A percentile compares a stretch with the other conserved stretches of the same genome.
These are phyloP conservation scores for Exophiala bonariae DNA, from an alignment of 2,329 filamentous ascomycete genomes.

Conservation along the genomic window DNA sequence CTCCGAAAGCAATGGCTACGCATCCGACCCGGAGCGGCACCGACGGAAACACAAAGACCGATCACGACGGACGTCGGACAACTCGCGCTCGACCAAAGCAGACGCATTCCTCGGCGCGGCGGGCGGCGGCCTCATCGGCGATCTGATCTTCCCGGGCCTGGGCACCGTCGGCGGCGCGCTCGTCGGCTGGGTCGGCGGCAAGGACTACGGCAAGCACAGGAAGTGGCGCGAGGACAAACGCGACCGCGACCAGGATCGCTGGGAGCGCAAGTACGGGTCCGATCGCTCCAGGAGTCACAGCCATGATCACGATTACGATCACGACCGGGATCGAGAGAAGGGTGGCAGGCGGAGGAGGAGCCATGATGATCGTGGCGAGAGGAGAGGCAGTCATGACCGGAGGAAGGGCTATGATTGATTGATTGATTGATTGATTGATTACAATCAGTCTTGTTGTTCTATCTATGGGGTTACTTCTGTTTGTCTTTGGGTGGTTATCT, in stretches of 20 bases:
- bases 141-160: constrained; percentile 29
- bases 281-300: constrained; percentile 21
- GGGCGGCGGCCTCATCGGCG: constrained; percentile 28
- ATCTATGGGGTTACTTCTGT: no score
- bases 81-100: constrained; percentile 24
- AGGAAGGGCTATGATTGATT: no score
- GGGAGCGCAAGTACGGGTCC: constrained; percentile 23
- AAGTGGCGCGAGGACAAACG: constrained; percentile 26
- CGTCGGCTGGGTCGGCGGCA: constrained; percentile 28
- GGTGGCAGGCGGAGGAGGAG: background rate
- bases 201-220: constrained; percentile 28
- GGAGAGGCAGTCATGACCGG: background rate
- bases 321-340: background rate
- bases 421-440: no score
- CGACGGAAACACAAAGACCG: constrained; percentile 22
- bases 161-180: constrained; percentile 30
- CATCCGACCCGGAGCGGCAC: constrained; percentile 28
- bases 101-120: constrained; percentile 29
- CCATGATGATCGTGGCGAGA: no score
- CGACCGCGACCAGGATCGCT: constrained; percentile 25
- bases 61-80: constrained; percentile 16
- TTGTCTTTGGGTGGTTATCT: no score
- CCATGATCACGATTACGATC: background rate
- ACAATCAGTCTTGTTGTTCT: no score
- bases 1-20: constrained; percentile 17